phyloP scores from a whole-genome alignment of 768 basidiomycete species.

The Mycena galericulata region DNA sequence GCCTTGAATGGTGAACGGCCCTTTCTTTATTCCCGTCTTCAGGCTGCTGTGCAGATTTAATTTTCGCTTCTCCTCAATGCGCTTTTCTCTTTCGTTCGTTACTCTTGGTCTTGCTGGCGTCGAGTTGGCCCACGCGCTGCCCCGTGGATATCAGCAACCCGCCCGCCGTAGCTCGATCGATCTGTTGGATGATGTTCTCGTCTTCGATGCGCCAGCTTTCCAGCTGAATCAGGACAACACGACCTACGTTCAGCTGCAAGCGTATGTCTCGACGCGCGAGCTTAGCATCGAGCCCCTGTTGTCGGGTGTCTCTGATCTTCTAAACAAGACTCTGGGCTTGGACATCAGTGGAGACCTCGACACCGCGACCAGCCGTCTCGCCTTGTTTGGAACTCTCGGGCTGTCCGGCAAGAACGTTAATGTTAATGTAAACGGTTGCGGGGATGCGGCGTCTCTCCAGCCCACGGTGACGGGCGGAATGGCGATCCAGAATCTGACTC shows the following conservation, averaged over 20 bases:
- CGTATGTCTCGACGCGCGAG: slow-evolving; percentile 51
- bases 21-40: slow-evolving; percentile 23
- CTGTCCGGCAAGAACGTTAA: slow-evolving; percentile 47
- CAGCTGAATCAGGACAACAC: slow-evolving; percentile 48
- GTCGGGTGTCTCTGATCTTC: slow-evolving; percentile 34
- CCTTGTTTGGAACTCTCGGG: slow-evolving; percentile 49
- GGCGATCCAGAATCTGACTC: slow-evolving; percentile 45
- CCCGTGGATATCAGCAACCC: slow-evolving; percentile 24
- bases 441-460: slow-evolving; percentile 36
- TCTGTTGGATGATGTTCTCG: slow-evolving; percentile 48
- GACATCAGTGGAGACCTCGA: slow-evolving; percentile 44
- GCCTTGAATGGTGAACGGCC: not conserved
- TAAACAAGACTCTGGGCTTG: slow-evolving; percentile 44
- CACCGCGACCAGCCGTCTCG: slow-evolving; percentile 45
- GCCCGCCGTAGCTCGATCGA: slow-evolving; percentile 33
- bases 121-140: slow-evolving; percentile 24
- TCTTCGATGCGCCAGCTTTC: slow-evolving; percentile 56
- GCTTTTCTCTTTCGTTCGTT: slow-evolving; percentile 32
- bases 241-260: slow-evolving; percentile 47
- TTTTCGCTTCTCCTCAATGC: slow-evolving; percentile 24
- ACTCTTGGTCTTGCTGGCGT: slow-evolving; percentile 28
- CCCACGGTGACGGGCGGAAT: slow-evolving; percentile 49
- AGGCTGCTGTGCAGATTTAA: slow-evolving; percentile 30
- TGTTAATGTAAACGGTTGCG: slow-evolving; percentile 49
- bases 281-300: slow-evolving; percentile 42